Evolutionary conservation across 768 basidiomycete genomes (phyloP), one percentile per base, ranked within the genome.

Genomic region (Termitomyces sp.): DNA sequence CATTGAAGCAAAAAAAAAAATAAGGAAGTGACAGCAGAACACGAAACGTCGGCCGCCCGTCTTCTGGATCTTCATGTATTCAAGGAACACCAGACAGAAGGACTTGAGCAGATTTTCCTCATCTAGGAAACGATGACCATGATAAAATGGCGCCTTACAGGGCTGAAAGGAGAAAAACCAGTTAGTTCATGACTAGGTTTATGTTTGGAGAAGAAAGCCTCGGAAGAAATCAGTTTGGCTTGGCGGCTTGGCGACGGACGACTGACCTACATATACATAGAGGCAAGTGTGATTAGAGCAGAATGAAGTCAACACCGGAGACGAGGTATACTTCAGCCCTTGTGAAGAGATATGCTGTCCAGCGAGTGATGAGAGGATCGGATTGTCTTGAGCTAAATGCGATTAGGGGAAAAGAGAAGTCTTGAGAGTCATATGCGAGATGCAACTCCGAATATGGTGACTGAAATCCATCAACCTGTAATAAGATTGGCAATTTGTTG

Each of bases 161-260:
- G 3, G 10, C 24, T 1, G 6, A 1, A 14, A n/a, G 30, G 20
- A 8, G 33, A 35, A 16, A 4, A 7, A 3, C 48, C 10, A 26
- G 12, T 6, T 9, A 26, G 2, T 26, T 36, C 35, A 18, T 38
- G 24, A n/a, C 46, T n/a, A 18, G 18, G 6, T 10, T 40, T 9
- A 22, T 13, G 14, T 28, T 40, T 40, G 40, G n/a, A n/a, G 32
- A 26, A 9, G 50, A 9, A 24, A 22, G 4, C 6, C 7, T 42
- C 40, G 49, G 30, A 44, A 45, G 16, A 42, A 47, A 30, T 56
- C n/a, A 22, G 8, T n/a, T 28, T 16, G 20, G 26, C 57, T 58
- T 52, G 50, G 56, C 56, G n/a, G 16, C 57, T 58, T 58, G 57
- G 57, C 57, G 38, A 33, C 26, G 44, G 14, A 16, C 12, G 57